These are phyloP conservation scores for Geum urbanum DNA, from an alignment of 306 rosid genomes.

Conservation along the genomic window DNA sequence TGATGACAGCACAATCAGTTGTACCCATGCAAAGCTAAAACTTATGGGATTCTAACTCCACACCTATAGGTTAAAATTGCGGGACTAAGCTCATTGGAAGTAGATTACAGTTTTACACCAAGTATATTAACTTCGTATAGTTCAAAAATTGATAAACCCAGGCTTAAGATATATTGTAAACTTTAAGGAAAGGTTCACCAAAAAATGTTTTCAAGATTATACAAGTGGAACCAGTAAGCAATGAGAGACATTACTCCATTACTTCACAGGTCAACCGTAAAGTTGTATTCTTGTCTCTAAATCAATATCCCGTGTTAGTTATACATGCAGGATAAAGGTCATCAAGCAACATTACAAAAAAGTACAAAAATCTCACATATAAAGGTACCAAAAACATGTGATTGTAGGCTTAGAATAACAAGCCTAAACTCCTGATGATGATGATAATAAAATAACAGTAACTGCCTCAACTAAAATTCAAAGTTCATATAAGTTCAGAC, in stretches of 20 bases:
- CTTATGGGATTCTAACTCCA: background rate
- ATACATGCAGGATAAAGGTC: background rate
- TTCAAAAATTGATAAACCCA: background rate
- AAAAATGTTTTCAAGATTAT: background rate
- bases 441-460: background rate
- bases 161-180: background rate
- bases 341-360: background rate
- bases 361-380: background rate
- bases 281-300: conserved; percentile 5
- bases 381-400: background rate
- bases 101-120: too few species aligned
- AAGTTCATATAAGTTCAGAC: conserved; percentile 12
- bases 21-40: background rate
- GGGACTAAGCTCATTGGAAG: background rate
- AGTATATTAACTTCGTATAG: background rate
- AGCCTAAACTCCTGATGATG: background rate
- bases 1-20: background rate
- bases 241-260: background rate
- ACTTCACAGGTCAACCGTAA: background rate
- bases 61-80: background rate
- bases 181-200: background rate
- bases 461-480: conserved; percentile 1
- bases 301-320: background rate
- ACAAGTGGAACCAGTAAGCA: background rate
- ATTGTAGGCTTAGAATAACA: background rate